Evolutionary conservation across 192 early-diverging fungal species (phyloP).

Genomic region (Mortierella antarctica): DNA sequence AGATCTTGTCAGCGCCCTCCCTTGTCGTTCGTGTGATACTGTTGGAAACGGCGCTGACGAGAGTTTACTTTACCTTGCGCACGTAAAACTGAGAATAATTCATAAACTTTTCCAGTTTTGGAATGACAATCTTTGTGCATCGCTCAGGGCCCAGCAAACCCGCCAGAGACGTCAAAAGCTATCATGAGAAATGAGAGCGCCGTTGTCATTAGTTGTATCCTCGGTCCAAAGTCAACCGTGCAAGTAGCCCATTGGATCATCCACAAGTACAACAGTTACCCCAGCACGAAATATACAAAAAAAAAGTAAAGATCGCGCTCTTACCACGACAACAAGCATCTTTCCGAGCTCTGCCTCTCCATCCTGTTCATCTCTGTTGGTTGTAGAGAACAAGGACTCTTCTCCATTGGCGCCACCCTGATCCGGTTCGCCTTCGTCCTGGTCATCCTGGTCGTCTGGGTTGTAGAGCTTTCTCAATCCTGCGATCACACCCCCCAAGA

Average conservation of each 20-base stretch:
- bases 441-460: constrained; percentile 8
- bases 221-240: background rate
- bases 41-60: background rate
- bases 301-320: background rate
- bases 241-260: background rate
- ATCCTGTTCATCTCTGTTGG: constrained; percentile 35
- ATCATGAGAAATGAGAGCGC: background rate
- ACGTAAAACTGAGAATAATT: constrained; percentile 66
- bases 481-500: constrained; percentile 61
- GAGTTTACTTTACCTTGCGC: constrained; percentile 53
- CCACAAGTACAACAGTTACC: background rate
- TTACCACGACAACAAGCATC: constrained; percentile 57
- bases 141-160: constrained; percentile 58
- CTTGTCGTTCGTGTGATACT: background rate
- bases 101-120: constrained; percentile 60
- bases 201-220: too few species aligned
- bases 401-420: constrained; percentile 13
- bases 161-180: constrained; percentile 64
- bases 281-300: background rate
- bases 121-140: constrained; percentile 56
- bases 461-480: constrained; percentile 56
- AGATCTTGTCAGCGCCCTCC: background rate
- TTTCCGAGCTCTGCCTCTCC: constrained; percentile 55
- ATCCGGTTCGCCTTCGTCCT: constrained; percentile 14
- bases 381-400: background rate